Evolutionary conservation across 441 rosid species (phyloP).

Genomic region (Metrosideros polymorpha): DNA sequence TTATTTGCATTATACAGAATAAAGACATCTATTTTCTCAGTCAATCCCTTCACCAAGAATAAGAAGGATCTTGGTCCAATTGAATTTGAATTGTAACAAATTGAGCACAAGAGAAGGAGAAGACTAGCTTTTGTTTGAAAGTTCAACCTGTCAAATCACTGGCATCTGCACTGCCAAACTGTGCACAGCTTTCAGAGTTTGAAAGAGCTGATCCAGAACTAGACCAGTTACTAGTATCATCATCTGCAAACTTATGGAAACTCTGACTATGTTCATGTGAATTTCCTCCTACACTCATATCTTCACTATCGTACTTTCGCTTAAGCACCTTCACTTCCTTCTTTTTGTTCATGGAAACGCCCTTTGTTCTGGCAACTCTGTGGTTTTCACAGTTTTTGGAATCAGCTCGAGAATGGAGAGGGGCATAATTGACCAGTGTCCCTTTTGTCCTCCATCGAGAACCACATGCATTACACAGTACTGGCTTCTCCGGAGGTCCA

Average conservation of each 20-base stretch:
- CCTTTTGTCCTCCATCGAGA: conserved; percentile 99
- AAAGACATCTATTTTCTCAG: background rate
- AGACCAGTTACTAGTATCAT: conserved; percentile 26
- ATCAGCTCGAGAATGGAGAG: conserved; percentile 89
- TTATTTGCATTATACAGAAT: background rate
- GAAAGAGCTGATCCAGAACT: conserved; percentile 19
- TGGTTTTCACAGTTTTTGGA: conserved; percentile 57
- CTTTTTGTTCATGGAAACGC: conserved; percentile 48
- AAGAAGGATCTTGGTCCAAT: background rate
- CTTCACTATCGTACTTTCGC: conserved; percentile 58
- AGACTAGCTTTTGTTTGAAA: background rate
- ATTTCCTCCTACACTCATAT: conserved; percentile 24
- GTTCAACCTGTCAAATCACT: conserved; percentile 87
- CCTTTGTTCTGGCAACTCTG: conserved; percentile 49
- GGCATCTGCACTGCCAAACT: conserved; percentile 65
- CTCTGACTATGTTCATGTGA: conserved; percentile 37
- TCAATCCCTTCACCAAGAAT: background rate
- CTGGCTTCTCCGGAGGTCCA: conserved; percentile 99
- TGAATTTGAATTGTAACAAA: background rate
- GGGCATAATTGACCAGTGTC: conserved; percentile 82
- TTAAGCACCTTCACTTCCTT: conserved; percentile 59
- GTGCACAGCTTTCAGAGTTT: conserved; percentile 64
- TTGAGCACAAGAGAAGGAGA: background rate
- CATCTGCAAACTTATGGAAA: conserved; percentile 52
- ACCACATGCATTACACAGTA: conserved; percentile 97